These are phyloP conservation scores for Geotrichum cucujoidarum DNA, from an alignment of 1,139 yeast genomes.

Conservation along the genomic window DNA sequence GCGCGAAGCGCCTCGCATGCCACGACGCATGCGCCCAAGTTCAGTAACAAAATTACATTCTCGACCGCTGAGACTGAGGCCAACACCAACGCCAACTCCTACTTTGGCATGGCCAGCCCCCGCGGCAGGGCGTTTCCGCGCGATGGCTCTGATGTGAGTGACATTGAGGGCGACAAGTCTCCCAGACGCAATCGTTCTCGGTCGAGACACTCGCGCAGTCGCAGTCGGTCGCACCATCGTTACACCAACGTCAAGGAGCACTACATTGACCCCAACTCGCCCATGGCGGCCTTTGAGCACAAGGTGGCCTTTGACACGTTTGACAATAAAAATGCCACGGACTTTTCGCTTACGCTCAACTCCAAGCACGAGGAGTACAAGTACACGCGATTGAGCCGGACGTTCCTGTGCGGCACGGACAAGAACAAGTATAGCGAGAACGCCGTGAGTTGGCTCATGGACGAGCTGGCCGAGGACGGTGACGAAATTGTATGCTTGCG, in stretches of 20 bases:
- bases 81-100: constrained; percentile 17
- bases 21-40: constrained; percentile 2
- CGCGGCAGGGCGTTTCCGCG: not conserved
- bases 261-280: constrained; percentile 9
- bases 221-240: constrained; percentile 7
- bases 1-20: not conserved
- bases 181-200: not conserved
- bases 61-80: constrained; percentile 18
- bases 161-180: constrained; percentile 10
- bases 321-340: constrained; percentile 40
- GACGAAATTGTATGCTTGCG: constrained; percentile 62
- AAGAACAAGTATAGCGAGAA: constrained; percentile 51
- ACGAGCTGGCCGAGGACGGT: constrained; percentile 61
- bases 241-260: constrained; percentile 1
- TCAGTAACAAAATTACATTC: constrained; percentile 10
- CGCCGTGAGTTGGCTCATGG: constrained; percentile 64
- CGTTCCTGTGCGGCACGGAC: constrained; percentile 58
- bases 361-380: constrained; percentile 53
- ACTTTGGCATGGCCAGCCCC: constrained; percentile 13
- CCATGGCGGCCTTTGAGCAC: constrained; percentile 24
- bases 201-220: constrained; percentile 6
- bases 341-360: constrained; percentile 47
- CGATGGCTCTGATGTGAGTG: constrained; percentile 12
- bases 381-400: constrained; percentile 54
- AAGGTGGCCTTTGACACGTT: constrained; percentile 55